Conservation (phyloP, 331 rosid genomes). For the Quercus lobata region DNA sequence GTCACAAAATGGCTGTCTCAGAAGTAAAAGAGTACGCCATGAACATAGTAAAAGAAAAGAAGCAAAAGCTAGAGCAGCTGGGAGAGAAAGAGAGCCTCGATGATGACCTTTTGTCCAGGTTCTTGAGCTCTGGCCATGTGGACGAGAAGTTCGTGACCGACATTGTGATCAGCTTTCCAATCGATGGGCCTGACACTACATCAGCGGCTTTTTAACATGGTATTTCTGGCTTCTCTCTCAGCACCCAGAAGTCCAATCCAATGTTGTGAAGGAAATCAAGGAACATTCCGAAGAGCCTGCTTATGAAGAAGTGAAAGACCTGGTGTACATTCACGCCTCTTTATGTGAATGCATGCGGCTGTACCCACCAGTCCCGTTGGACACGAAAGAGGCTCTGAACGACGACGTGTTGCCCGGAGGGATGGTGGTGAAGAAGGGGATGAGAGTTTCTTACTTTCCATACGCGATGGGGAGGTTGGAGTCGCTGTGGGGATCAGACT, state of each 20-base stretch:
- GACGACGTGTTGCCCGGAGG: constrained; percentile 77
- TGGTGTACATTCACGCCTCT: constrained; percentile 74
- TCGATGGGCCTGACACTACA: constrained; percentile 36
- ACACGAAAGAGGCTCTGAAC: constrained; percentile 32
- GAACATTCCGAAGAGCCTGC: not conserved
- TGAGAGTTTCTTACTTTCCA: constrained; percentile 46
- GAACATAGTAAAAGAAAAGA: constrained; percentile 46
- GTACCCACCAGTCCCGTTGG: constrained; percentile 73
- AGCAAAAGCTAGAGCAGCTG: constrained; percentile 29
- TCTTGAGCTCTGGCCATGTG: constrained; percentile 38
- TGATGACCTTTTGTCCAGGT: constrained; percentile 45
- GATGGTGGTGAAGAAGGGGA: constrained; percentile 63
- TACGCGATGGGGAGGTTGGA: constrained; percentile 79
- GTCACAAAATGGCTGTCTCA: constrained; percentile 17
- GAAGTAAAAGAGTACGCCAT: constrained; percentile 48
- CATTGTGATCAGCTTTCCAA: constrained; percentile 62
- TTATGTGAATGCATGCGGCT: constrained; percentile 78
- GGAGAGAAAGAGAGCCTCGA: constrained; percentile 12
- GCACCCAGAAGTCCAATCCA: constrained; percentile 39
- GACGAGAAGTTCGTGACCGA: constrained; percentile 54
- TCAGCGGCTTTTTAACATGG: too few relatives aligned
- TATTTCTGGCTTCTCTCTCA: constrained; percentile 21
- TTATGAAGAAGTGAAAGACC: constrained; percentile 54
- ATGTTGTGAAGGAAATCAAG: constrained; percentile 34
- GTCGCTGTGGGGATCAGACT: constrained; percentile 58